Conservation (phyloP, 768 basidiomycete genomes). For the Xanthoconium purpureum region DNA sequence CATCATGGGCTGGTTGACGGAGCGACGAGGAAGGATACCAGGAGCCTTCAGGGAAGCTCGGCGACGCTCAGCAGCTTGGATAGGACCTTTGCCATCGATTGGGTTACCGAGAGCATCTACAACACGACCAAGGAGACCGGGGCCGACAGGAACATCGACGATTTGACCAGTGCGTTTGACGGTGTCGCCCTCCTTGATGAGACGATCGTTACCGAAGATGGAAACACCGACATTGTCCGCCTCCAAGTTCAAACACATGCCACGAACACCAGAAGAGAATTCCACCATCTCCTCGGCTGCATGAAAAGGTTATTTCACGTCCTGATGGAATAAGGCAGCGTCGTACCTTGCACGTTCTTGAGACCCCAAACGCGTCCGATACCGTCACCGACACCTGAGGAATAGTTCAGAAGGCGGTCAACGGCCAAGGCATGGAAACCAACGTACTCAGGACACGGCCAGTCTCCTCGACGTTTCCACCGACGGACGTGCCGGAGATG, state of each 20-base stretch:
- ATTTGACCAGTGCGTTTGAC: slow-evolving; percentile 99
- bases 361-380: slow-evolving; percentile 99
- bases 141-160: slow-evolving; percentile 99
- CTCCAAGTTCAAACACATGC: slow-evolving; percentile 99
- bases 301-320: slow-evolving; percentile 8
- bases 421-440: not conserved
- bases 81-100: slow-evolving; percentile 99
- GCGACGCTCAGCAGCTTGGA: slow-evolving; percentile 88
- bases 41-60: slow-evolving; percentile 99
- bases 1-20: slow-evolving; percentile 99
- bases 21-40: slow-evolving; percentile 98
- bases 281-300: slow-evolving; percentile 99
- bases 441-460: slow-evolving; percentile 95
- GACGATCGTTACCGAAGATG: slow-evolving; percentile 97
- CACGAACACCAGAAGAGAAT: slow-evolving; percentile 99
- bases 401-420: slow-evolving; percentile 4
- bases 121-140: slow-evolving; percentile 95
- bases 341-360: slow-evolving; percentile 91
- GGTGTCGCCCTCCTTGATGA: slow-evolving; percentile 99
- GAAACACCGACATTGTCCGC: slow-evolving; percentile 99
- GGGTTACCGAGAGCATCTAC: slow-evolving; percentile 99
- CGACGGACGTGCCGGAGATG: slow-evolving; percentile 87
- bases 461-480: slow-evolving; percentile 97
- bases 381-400: slow-evolving; percentile 96
- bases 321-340: not conserved